A percentile compares a stretch with the other conserved stretches of the same genome.
phyloP scores from a whole-genome alignment of 1,284 basidiomycete species.

The Sporisorium scitamineum region DNA sequence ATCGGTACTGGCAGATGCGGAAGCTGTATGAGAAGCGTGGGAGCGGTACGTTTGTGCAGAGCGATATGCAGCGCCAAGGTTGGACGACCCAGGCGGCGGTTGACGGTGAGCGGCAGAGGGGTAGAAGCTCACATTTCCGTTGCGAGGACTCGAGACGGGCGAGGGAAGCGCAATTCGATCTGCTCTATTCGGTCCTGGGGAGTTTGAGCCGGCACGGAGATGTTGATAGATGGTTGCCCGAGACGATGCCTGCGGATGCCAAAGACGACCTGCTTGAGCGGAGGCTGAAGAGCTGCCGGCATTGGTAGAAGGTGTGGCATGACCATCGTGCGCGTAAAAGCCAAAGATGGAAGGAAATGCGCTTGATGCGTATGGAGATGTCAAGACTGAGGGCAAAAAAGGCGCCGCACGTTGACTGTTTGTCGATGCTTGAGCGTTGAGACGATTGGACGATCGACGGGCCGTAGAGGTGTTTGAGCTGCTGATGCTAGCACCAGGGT shows the following conservation, averaged over 20 bases:
- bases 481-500: background rate
- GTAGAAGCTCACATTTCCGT: constrained; percentile 17
- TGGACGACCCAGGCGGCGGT: background rate
- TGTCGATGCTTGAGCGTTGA: background rate
- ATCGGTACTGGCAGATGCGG: constrained; percentile 4
- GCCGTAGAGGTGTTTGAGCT: background rate
- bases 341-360: constrained; percentile 44
- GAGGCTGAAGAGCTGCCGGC: background rate
- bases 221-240: constrained; percentile 1
- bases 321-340: constrained; percentile 40
- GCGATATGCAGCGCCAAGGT: constrained; percentile 1
- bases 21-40: background rate
- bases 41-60: background rate
- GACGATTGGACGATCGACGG: background rate
- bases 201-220: constrained; percentile 1
- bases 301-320: background rate
- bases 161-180: background rate
- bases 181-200: background rate
- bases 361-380: constrained; percentile 16
- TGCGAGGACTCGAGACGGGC: constrained; percentile 8
- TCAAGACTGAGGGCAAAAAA: constrained; percentile 7
- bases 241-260: background rate
- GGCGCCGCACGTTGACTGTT: background rate
- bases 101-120: constrained; percentile 1
- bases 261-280: background rate